These are phyloP conservation scores for Calonectria pauciramosa DNA, from an alignment of 2,329 filamentous ascomycete species.

Conservation along the genomic window DNA sequence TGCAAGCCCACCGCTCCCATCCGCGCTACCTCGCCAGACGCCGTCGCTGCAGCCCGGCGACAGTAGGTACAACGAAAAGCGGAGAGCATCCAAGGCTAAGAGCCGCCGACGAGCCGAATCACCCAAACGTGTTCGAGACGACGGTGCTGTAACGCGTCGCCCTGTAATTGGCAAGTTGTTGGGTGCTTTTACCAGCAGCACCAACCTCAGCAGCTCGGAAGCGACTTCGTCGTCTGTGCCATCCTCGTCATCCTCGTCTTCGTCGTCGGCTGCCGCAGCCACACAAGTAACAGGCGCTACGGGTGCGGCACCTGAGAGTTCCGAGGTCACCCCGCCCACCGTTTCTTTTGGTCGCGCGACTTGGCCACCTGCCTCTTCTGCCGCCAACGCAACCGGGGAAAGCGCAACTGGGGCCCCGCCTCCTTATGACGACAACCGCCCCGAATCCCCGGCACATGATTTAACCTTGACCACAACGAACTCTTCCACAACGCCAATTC, in stretches of 20 bases:
- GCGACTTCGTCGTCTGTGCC: slow-evolving; percentile 1
- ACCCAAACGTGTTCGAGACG: slow-evolving; percentile 20
- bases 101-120: slow-evolving; percentile 49
- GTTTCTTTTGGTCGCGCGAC: slow-evolving; percentile 23
- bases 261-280: neutral
- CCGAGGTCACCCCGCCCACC: slow-evolving; percentile 19
- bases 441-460: slow-evolving; percentile 43
- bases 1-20: slow-evolving; percentile 28
- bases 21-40: slow-evolving; percentile 29
- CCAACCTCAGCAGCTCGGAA: neutral
- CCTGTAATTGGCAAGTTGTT: slow-evolving; percentile 31
- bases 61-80: slow-evolving; percentile 22
- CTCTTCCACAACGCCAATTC: slow-evolving; percentile 34
- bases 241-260: slow-evolving; percentile 2
- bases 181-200: slow-evolving; percentile 21
- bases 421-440: slow-evolving; percentile 49
- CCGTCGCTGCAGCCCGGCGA: slow-evolving; percentile 40
- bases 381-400: slow-evolving; percentile 38
- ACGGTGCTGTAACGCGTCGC: slow-evolving; percentile 15
- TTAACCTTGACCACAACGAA: slow-evolving; percentile 39
- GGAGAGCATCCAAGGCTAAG: slow-evolving; percentile 35
- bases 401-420: slow-evolving; percentile 42
- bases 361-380: slow-evolving; percentile 34
- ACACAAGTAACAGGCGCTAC: neutral
- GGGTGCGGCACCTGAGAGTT: slow-evolving; percentile 17